These are phyloP conservation scores for Stemphylium beticola DNA, from an alignment of 2,329 filamentous ascomycete species.

Conservation along the genomic window DNA sequence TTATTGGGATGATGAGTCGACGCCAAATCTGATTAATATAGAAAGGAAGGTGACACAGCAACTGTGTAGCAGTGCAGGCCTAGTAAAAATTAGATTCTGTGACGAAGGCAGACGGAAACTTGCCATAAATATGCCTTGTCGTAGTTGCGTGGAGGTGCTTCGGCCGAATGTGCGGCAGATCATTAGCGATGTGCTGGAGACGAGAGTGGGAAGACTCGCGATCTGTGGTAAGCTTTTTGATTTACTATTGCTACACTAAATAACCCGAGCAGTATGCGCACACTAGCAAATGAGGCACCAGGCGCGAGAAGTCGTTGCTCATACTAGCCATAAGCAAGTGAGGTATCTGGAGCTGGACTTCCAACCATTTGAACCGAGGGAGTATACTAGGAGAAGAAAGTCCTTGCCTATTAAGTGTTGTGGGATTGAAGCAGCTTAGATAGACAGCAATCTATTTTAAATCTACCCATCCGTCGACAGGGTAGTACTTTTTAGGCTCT, in stretches of 20 bases:
- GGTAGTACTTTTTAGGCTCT: slow-evolving; percentile 1
- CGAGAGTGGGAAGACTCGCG: slow-evolving; percentile 9
- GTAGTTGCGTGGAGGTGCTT: not conserved
- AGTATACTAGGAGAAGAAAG: slow-evolving; percentile 1
- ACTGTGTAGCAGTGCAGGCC: slow-evolving; percentile 5
- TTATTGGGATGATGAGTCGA: slow-evolving; percentile 1
- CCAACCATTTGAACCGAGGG: slow-evolving; percentile 6
- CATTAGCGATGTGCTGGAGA: slow-evolving; percentile 13
- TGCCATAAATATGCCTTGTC: slow-evolving; percentile 2
- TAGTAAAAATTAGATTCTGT: not conserved
- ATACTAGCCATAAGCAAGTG: slow-evolving; percentile 12
- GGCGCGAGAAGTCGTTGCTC: slow-evolving; percentile 5
- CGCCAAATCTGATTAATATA: slow-evolving; percentile 4
- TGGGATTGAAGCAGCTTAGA: slow-evolving; percentile 6
- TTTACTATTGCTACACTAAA: slow-evolving; percentile 5
- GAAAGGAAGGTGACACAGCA: slow-evolving; percentile 2
- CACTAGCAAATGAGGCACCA: slow-evolving; percentile 11
- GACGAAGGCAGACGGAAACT: not conserved
- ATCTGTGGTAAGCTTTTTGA: slow-evolving; percentile 22
- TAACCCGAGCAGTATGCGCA: slow-evolving; percentile 14
- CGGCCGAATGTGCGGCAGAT: slow-evolving; percentile 18
- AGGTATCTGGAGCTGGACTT: slow-evolving; percentile 20
- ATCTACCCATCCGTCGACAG: slow-evolving; percentile 10
- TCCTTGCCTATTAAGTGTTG: slow-evolving; percentile 9
- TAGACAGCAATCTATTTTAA: slow-evolving; percentile 1